These are phyloP conservation scores for Pholiota adiposa DNA, from an alignment of 1,284 basidiomycete species.

Conservation along the genomic window DNA sequence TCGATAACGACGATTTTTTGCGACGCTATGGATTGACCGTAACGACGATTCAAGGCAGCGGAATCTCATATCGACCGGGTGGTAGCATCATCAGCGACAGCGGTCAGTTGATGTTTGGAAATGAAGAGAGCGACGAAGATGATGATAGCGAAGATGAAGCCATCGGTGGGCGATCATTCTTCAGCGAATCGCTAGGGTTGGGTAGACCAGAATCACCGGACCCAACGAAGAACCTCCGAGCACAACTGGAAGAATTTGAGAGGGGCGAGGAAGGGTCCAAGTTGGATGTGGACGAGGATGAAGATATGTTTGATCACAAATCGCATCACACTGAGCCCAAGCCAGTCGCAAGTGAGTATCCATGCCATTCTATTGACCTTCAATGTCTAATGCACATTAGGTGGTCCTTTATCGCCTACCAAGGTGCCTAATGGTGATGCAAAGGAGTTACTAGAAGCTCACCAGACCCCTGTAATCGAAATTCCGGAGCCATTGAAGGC, in stretches of 20 bases:
- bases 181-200: slow-evolving; percentile 50
- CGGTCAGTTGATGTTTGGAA: slow-evolving; percentile 60
- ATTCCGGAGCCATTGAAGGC: slow-evolving; percentile 20
- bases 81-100: slow-evolving; percentile 51
- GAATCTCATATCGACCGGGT: slow-evolving; percentile 61
- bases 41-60: slow-evolving; percentile 39
- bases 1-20: slow-evolving; percentile 28
- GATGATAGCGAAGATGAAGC: slow-evolving; percentile 47
- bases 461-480: slow-evolving; percentile 16
- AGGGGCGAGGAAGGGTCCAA: slow-evolving; percentile 40
- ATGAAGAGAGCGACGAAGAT: slow-evolving; percentile 54
- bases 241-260: slow-evolving; percentile 66
- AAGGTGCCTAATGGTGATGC: slow-evolving; percentile 25
- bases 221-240: slow-evolving; percentile 58
- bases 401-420: slow-evolving; percentile 8
- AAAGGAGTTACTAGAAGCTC: slow-evolving; percentile 16
- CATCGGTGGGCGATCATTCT: slow-evolving; percentile 44
- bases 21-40: slow-evolving; percentile 30
- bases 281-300: slow-evolving; percentile 6
- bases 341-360: slow-evolving; percentile 7
- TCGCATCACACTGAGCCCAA: slow-evolving; percentile 8
- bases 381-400: background rate
- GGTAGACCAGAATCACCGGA: slow-evolving; percentile 46
- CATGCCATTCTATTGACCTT: background rate
- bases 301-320: slow-evolving; percentile 14